Evolutionary conservation across 2,329 filamentous ascomycete species (phyloP).

Genomic region (Lasiodiplodia citricola): DNA sequence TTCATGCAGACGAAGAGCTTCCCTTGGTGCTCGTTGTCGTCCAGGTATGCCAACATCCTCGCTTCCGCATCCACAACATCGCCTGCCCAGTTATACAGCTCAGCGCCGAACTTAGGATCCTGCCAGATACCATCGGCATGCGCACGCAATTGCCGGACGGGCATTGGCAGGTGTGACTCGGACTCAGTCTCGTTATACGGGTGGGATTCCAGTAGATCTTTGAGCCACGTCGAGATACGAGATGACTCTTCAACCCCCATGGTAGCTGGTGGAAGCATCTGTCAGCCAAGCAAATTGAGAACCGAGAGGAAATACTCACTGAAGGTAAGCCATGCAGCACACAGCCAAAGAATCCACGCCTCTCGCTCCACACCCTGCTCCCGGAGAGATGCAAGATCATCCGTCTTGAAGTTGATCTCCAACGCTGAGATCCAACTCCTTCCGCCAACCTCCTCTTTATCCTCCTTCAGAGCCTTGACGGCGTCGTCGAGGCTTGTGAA

Average conservation of each 20-base stretch:
- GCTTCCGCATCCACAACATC: conserved; percentile 9
- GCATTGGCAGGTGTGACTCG: neutral
- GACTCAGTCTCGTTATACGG: neutral
- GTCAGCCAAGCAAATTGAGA: neutral
- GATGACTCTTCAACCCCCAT: neutral
- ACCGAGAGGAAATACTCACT: neutral
- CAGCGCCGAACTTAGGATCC: neutral
- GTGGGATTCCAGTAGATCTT: conserved; percentile 8
- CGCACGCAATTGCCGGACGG: conserved; percentile 6
- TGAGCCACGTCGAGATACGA: conserved; percentile 10
- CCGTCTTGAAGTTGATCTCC: conserved; percentile 11
- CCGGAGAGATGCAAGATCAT: conserved; percentile 12
- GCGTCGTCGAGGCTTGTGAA: conserved; percentile 18
- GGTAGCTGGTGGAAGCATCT: neutral
- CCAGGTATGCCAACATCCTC: conserved; percentile 21
- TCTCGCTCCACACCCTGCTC: conserved; percentile 12
- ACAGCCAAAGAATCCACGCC: conserved; percentile 21
- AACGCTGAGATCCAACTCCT: neutral
- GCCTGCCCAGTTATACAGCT: conserved; percentile 6
- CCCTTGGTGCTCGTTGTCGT: conserved; percentile 10
- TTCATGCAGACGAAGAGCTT: conserved; percentile 21
- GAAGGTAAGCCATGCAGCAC: conserved; percentile 8
- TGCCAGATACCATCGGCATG: conserved; percentile 4
- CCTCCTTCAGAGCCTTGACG: conserved; percentile 5
- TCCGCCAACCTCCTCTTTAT: neutral